These are phyloP conservation scores for Perilla frutescens DNA, from an alignment of 257 asterid species.

Conservation along the genomic window DNA sequence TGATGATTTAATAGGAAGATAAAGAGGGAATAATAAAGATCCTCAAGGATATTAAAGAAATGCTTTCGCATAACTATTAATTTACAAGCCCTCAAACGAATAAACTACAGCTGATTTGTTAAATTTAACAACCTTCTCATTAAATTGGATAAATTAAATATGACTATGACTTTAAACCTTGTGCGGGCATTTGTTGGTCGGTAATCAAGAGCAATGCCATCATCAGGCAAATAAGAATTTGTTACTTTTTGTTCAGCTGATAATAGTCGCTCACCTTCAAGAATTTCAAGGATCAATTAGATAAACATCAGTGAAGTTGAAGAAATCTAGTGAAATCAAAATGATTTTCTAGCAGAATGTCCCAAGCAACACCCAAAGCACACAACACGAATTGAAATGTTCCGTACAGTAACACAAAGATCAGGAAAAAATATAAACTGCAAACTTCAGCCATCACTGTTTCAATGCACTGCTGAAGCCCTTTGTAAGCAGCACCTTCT, in stretches of 20 bases:
- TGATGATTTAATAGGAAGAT: constrained; percentile 10
- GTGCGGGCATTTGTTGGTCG: constrained; percentile 95
- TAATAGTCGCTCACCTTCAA: constrained; percentile 84
- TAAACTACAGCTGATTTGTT: constrained; percentile 5
- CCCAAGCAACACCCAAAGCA: constrained; percentile 17
- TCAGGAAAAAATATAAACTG: constrained; percentile 29
- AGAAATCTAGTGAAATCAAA: constrained; percentile 8
- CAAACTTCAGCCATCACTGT: constrained; percentile 99
- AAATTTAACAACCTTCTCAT: constrained; percentile 23
- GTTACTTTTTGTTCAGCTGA: constrained; percentile 95
- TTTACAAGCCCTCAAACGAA: constrained; percentile 4
- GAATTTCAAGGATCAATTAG: constrained; percentile 32
- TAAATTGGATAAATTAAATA: constrained; percentile 24
- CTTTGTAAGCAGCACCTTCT: constrained; percentile 97
- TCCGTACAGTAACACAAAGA: constrained; percentile 12
- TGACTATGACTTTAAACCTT: constrained; percentile 53
- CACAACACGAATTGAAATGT: constrained; percentile 8
- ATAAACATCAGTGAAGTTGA: constrained; percentile 20
- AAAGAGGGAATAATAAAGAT: not conserved
- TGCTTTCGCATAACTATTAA: constrained; percentile 27
- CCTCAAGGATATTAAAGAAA: constrained; percentile 26
- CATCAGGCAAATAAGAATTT: constrained; percentile 92
- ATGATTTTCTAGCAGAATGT: not conserved
- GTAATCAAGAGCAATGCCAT: constrained; percentile 90
- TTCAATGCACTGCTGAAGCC: constrained; percentile 97